phyloP scores from a whole-genome alignment of 495 filamentous ascomycete genomes.

The Xylaria grammica region DNA sequence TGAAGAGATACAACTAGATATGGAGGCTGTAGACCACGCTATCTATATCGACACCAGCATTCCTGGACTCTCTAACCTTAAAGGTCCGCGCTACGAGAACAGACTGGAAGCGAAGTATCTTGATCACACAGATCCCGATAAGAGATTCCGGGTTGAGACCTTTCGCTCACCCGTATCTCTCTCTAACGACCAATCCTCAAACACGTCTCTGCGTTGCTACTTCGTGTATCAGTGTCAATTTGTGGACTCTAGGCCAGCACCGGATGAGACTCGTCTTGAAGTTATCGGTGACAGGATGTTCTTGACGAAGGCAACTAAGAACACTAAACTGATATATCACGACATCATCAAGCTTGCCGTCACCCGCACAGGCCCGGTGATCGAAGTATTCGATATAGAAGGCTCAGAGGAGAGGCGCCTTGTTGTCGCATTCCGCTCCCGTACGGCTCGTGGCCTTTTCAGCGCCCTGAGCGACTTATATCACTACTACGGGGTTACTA shows the following conservation, averaged over 20 bases:
- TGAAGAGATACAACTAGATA: conserved; percentile 91
- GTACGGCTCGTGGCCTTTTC: conserved; percentile 92
- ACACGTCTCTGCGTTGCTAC: conserved; percentile 91
- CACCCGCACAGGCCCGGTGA: conserved; percentile 84
- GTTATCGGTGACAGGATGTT: conserved; percentile 93
- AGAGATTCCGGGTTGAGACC: conserved; percentile 87
- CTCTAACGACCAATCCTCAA: conserved; percentile 52
- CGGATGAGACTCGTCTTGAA: conserved; percentile 85
- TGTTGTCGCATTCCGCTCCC: conserved; percentile 90
- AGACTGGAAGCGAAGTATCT: conserved; percentile 95
- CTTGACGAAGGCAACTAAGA: conserved; percentile 90
- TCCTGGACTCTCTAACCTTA: conserved; percentile 75
- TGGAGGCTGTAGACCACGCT: conserved; percentile 92
- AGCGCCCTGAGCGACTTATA: conserved; percentile 95
- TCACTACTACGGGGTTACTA: conserved; percentile 97
- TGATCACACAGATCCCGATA: conserved; percentile 67
- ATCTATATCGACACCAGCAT: conserved; percentile 98
- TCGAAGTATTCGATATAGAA: conserved; percentile 97
- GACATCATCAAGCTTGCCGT: conserved; percentile 88
- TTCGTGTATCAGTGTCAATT: conserved; percentile 98
- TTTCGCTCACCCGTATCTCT: conserved; percentile 87
- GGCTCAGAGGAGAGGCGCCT: conserved; percentile 87
- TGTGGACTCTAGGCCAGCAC: conserved; percentile 69
- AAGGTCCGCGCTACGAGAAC: conserved; percentile 88
- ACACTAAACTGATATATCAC: conserved; percentile 94